Percentiles rank a stretch among this genome's conserved stretches.
Conservation (phyloP, 495 filamentous ascomycete species). For the Xylaria scruposa region DNA sequence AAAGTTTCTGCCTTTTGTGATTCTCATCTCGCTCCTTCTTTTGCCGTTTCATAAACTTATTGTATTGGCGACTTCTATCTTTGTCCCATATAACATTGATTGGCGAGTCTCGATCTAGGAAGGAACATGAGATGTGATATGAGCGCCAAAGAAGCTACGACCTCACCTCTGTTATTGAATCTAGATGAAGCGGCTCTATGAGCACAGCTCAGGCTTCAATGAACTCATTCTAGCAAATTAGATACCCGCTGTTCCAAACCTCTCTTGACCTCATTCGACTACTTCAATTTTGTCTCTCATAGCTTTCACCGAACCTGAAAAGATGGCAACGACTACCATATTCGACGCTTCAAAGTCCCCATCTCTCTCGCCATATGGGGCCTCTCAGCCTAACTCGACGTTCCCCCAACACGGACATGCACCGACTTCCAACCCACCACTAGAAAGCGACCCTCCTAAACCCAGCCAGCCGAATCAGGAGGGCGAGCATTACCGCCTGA, state of each 20-base stretch:
- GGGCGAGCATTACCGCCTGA: constrained; percentile 39
- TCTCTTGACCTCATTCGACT: background rate
- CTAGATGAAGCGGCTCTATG: background rate
- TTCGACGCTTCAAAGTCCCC: constrained; percentile 15
- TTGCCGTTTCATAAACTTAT: background rate
- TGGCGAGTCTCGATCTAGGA: background rate
- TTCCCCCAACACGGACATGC: background rate
- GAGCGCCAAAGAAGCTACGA: background rate
- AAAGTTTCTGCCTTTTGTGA: background rate
- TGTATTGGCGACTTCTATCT: background rate
- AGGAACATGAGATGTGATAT: background rate
- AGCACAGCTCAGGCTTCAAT: background rate
- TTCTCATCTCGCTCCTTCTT: background rate
- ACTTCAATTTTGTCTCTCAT: background rate
- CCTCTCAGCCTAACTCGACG: background rate
- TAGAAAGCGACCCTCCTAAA: background rate
- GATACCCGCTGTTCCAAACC: background rate
- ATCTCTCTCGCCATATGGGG: background rate
- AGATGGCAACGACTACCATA: constrained; percentile 20
- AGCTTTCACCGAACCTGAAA: background rate
- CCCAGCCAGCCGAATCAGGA: background rate
- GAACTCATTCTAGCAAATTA: background rate
- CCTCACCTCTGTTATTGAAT: background rate
- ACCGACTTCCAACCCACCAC: background rate
- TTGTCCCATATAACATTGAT: background rate